Conservation (phyloP, 2,329 filamentous ascomycete genomes). For the Chaetomiaceae sp. region DNA sequence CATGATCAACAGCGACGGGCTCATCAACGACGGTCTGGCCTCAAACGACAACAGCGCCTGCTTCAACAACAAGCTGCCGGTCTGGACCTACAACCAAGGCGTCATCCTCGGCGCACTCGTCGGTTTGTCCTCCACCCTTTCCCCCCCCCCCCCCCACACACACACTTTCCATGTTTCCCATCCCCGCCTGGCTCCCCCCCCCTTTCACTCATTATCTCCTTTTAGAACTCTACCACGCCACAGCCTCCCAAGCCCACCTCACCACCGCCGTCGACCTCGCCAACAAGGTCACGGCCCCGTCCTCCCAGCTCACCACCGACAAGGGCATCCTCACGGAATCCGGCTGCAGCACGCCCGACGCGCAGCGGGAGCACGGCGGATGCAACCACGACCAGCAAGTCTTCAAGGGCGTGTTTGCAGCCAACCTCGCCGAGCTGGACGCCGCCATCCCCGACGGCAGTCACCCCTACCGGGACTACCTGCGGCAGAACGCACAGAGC, state of each 20-base stretch:
- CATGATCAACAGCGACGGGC: conserved; percentile 47
- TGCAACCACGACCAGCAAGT: conserved; percentile 48
- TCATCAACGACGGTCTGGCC: conserved; percentile 53
- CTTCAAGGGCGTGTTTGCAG: conserved; percentile 69
- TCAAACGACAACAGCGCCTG: conserved; percentile 34
- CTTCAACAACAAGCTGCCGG: conserved; percentile 48
- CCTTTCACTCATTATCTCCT: no score
- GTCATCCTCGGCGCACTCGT: conserved; percentile 52
- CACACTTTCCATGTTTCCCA: no score
- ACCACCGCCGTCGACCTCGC: conserved; percentile 49
- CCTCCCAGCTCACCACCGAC: background rate
- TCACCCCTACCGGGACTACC: conserved; percentile 23
- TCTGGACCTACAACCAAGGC: conserved; percentile 57
- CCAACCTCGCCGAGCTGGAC: conserved; percentile 59
- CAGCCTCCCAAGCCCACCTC: conserved; percentile 39
- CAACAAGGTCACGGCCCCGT: no score
- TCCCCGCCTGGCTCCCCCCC: background rate
- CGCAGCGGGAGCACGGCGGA: conserved; percentile 36
- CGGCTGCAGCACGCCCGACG: conserved; percentile 45
- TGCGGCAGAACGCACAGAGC: conserved; percentile 25
- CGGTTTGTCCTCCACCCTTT: conserved; percentile 7
- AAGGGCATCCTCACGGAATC: conserved; percentile 47
- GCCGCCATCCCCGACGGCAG: background rate
- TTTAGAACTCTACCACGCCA: conserved; percentile 44
- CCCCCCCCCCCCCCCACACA: background rate